A percentile compares a stretch with the other conserved stretches of the same genome.
These are phyloP conservation scores for Kuraishia piskuri DNA, from an alignment of 805 yeast species.

Conservation along the genomic window DNA sequence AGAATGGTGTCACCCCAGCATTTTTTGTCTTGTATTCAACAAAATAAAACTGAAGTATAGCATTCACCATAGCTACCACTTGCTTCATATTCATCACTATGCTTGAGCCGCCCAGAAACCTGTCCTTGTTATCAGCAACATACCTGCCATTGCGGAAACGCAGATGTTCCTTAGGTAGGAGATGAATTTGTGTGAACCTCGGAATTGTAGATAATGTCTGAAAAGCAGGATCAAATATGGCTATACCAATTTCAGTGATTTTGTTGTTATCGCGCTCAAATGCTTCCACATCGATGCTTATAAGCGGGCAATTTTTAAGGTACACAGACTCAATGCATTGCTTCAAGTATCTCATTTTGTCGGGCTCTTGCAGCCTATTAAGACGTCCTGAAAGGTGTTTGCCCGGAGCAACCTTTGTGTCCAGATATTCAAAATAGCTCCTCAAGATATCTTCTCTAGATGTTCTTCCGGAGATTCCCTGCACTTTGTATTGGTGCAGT, in stretches of 20 bases:
- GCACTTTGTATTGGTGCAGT: neutral
- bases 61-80: constrained; percentile 30
- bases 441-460: neutral
- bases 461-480: neutral
- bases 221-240: constrained; percentile 45
- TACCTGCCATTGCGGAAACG: constrained; percentile 39
- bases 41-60: constrained; percentile 35
- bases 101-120: constrained; percentile 44
- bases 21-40: constrained; percentile 6
- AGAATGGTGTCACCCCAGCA: constrained; percentile 3
- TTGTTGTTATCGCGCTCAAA: constrained; percentile 32
- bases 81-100: constrained; percentile 28
- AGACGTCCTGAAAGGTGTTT: neutral
- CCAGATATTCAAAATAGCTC: neutral
- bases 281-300: constrained; percentile 51
- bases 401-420: neutral
- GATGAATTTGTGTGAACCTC: constrained; percentile 27
- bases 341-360: neutral
- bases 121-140: constrained; percentile 44
- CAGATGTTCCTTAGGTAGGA: constrained; percentile 35
- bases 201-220: constrained; percentile 32
- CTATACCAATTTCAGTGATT: constrained; percentile 50
- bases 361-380: neutral
- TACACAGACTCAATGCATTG: neutral
- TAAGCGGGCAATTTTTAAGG: constrained; percentile 12